These are phyloP conservation scores for Paraphysoderma sedebokerense DNA, from an alignment of 371 early-diverging fungal species.

Conservation along the genomic window DNA sequence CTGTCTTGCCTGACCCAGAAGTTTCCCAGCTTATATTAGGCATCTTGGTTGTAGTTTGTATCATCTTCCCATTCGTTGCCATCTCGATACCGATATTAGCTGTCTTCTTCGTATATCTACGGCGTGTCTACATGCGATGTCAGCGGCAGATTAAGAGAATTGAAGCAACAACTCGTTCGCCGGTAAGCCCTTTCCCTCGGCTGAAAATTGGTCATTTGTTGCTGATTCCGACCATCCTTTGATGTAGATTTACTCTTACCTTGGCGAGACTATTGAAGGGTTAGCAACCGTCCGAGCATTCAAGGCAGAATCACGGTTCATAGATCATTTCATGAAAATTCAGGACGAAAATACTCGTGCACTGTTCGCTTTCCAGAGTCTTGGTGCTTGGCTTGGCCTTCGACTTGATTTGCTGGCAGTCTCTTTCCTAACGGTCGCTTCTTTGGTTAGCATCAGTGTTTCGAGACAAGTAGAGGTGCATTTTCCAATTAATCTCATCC, in stretches of 20 bases:
- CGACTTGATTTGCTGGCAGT: conserved; percentile 61
- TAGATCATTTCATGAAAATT: conserved; percentile 40
- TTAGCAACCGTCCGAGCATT: conserved; percentile 69
- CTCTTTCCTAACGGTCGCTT: not conserved
- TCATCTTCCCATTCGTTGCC: not conserved
- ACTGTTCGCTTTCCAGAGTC: conserved; percentile 52
- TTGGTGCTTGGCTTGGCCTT: conserved; percentile 80
- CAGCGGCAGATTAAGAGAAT: conserved; percentile 62
- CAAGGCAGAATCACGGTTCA: conserved; percentile 45
- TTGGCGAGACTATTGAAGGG: conserved; percentile 38
- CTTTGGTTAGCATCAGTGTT: not conserved
- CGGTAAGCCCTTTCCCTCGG: conserved; percentile 63
- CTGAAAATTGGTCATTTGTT: no score
- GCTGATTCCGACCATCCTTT: no score
- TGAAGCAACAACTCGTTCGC: conserved; percentile 62
- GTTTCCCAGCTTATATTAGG: no score
- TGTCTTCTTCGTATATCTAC: conserved; percentile 41
- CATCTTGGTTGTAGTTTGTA: not conserved
- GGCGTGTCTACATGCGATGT: conserved; percentile 46
- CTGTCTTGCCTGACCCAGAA: no score
- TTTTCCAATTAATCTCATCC: no score
- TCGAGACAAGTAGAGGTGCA: not conserved
- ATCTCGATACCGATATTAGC: not conserved
- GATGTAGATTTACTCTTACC: conserved; percentile 1
- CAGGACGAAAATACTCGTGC: conserved; percentile 65